These are phyloP conservation scores for Schizosaccharomyces osmophilus DNA, from an alignment of 805 yeast species.

Conservation along the genomic window DNA sequence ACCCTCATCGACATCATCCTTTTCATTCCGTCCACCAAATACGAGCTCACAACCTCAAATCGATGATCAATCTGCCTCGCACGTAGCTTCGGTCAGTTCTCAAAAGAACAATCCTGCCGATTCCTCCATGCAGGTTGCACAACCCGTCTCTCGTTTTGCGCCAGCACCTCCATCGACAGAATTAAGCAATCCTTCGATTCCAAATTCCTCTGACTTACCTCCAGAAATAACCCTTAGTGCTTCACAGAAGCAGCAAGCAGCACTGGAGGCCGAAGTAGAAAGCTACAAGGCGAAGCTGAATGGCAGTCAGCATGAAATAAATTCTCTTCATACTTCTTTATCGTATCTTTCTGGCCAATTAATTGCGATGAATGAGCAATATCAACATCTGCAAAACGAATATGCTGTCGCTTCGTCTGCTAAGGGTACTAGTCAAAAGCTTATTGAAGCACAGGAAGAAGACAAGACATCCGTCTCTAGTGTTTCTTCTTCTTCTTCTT, in stretches of 20 bases:
- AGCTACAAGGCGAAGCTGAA: background rate
- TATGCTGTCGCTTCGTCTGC: background rate
- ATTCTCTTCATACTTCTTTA: background rate
- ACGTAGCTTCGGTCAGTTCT: too few species aligned
- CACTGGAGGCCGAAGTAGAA: background rate
- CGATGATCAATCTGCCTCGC: too few species aligned
- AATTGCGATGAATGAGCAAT: background rate
- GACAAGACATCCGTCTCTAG: background rate
- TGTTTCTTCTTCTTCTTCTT: background rate
- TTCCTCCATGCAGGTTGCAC: too few species aligned
- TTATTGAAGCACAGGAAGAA: background rate
- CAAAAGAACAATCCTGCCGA: too few species aligned
- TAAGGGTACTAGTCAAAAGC: background rate
- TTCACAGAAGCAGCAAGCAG: background rate
- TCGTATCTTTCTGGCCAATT: background rate
- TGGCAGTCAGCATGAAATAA: background rate
- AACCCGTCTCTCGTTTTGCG: too few species aligned
- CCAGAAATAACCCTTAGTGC: background rate
- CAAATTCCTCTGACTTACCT: background rate
- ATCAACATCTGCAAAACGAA: background rate
- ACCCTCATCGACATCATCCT: too few species aligned
- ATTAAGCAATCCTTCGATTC: too few species aligned
- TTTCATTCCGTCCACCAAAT: too few species aligned
- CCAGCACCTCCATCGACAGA: too few species aligned
- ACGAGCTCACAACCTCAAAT: too few species aligned